These are phyloP conservation scores for Neophaeococcomyces aloes DNA, from an alignment of 2,329 filamentous ascomycete genomes.

Conservation along the genomic window DNA sequence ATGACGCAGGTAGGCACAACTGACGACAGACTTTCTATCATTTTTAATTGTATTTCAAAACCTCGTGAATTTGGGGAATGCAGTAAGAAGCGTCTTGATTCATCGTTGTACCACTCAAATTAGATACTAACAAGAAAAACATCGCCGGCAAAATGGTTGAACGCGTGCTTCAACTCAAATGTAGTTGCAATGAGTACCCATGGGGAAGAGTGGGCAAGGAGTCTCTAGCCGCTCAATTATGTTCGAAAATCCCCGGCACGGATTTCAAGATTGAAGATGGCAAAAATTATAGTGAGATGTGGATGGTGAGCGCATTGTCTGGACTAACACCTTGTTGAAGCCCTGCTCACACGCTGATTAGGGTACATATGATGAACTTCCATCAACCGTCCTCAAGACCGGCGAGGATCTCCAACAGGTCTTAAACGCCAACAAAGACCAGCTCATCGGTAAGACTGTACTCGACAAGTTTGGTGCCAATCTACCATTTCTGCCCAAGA, in stretches of 20 bases:
- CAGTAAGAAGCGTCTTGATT: no score
- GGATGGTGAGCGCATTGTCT: no score
- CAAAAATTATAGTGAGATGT: constrained; percentile 58
- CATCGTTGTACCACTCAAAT: neutral
- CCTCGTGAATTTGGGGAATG: no score
- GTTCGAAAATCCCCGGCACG: constrained; percentile 52
- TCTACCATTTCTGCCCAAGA: constrained; percentile 64
- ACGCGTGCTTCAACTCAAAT: constrained; percentile 23
- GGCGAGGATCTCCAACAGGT: constrained; percentile 56
- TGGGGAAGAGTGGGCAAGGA: constrained; percentile 61
- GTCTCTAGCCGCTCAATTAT: constrained; percentile 56
- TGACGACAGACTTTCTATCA: no score
- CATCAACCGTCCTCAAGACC: constrained; percentile 52
- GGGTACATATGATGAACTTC: constrained; percentile 62
- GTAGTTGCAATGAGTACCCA: constrained; percentile 44
- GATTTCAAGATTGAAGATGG: constrained; percentile 55
- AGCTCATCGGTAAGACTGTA: constrained; percentile 53
- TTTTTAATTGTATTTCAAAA: no score
- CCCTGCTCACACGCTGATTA: no score
- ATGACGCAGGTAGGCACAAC: no score
- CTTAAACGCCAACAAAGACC: constrained; percentile 50
- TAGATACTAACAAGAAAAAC: no score
- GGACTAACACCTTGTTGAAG: no score
- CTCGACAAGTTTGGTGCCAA: constrained; percentile 53
- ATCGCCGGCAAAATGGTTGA: constrained; percentile 17